Conservation (phyloP, 2,329 filamentous ascomycete genomes). For the Akanthomyces lecanii region DNA sequence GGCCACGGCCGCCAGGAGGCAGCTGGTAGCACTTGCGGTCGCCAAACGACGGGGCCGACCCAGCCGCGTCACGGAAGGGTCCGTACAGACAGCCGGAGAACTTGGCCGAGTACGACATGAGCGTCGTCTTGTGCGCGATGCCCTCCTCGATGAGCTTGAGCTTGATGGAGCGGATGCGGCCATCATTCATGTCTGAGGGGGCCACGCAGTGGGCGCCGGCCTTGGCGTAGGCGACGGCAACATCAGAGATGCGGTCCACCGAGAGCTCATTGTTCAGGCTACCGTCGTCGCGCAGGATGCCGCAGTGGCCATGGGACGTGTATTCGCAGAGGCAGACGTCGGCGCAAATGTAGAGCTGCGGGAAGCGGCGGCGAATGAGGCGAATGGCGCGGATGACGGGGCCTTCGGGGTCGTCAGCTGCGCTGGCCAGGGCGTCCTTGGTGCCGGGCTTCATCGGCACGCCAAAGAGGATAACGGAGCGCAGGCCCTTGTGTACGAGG, state of each 20-base stretch:
- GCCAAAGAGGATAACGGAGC: constrained; percentile 92
- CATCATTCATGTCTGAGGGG: constrained; percentile 98
- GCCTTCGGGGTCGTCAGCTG: constrained; percentile 87
- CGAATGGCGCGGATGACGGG: constrained; percentile 87
- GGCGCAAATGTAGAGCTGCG: constrained; percentile 82
- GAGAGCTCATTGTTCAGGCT: constrained; percentile 89
- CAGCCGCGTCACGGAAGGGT: constrained; percentile 93
- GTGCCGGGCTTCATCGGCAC: constrained; percentile 75
- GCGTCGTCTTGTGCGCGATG: constrained; percentile 81
- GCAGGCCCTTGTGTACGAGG: constrained; percentile 82
- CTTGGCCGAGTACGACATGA: constrained; percentile 98
- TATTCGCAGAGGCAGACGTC: constrained; percentile 99
- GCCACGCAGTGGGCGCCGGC: constrained; percentile 96
- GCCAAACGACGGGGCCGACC: constrained; percentile 84
- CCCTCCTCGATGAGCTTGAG: constrained; percentile 94
- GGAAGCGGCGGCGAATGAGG: constrained; percentile 78
- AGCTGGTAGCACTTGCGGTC: constrained; percentile 97
- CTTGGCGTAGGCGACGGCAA: constrained; percentile 95
- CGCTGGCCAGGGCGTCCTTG: constrained; percentile 88
- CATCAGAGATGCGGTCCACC: constrained; percentile 90
- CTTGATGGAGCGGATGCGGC: constrained; percentile 95
- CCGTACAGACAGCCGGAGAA: constrained; percentile 96
- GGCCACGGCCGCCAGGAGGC: constrained; percentile 83
- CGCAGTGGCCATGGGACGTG: constrained; percentile 95
- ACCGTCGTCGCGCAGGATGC: constrained; percentile 89